Percentiles rank a stretch among this genome's conserved stretches.
Conservation (phyloP, 1,139 yeast genomes). For the Pichia terricola region DNA sequence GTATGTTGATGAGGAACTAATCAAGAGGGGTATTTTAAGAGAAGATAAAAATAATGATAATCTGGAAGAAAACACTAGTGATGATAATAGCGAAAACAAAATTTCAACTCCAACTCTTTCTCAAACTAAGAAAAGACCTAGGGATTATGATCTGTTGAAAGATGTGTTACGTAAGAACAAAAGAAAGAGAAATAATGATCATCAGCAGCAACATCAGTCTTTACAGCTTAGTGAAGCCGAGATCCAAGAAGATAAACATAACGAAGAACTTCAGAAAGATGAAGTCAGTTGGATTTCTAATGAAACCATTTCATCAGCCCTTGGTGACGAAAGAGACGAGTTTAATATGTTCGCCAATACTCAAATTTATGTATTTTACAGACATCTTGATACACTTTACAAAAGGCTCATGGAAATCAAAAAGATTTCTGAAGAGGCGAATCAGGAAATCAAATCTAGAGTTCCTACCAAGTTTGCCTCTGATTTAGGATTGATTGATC, state of each 20-base stretch:
- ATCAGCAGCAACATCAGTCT: slow-evolving; percentile 11
- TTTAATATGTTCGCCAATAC: slow-evolving; percentile 86
- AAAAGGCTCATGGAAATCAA: slow-evolving; percentile 75
- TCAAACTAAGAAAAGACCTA: slow-evolving; percentile 24
- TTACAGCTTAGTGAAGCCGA: slow-evolving; percentile 15
- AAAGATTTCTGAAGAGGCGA: slow-evolving; percentile 51
- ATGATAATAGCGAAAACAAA: slow-evolving; percentile 8
- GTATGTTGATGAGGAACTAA: slow-evolving; percentile 28
- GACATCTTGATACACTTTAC: slow-evolving; percentile 75
- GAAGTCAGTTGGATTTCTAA: slow-evolving; percentile 54
- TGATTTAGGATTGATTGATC: slow-evolving; percentile 75
- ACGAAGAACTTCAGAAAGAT: slow-evolving; percentile 46
- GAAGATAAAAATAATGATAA: slow-evolving; percentile 6
- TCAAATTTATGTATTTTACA: slow-evolving; percentile 83
- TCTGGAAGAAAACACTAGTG: slow-evolving; percentile 11
- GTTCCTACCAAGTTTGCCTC: slow-evolving; percentile 75
- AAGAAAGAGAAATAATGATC: slow-evolving; percentile 28
- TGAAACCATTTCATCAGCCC: slow-evolving; percentile 24
- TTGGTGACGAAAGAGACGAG: slow-evolving; percentile 29
- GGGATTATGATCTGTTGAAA: slow-evolving; percentile 58
- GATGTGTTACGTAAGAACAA: slow-evolving; percentile 66
- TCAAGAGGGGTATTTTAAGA: slow-evolving; percentile 19
- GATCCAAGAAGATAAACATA: slow-evolving; percentile 14
- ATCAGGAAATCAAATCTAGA: slow-evolving; percentile 60
- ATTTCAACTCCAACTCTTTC: slow-evolving; percentile 18